Base-by-base conservation (phyloP, 2,329 filamentous ascomycete genomes). In the Pseudogymnoascus sp. region DNA sequence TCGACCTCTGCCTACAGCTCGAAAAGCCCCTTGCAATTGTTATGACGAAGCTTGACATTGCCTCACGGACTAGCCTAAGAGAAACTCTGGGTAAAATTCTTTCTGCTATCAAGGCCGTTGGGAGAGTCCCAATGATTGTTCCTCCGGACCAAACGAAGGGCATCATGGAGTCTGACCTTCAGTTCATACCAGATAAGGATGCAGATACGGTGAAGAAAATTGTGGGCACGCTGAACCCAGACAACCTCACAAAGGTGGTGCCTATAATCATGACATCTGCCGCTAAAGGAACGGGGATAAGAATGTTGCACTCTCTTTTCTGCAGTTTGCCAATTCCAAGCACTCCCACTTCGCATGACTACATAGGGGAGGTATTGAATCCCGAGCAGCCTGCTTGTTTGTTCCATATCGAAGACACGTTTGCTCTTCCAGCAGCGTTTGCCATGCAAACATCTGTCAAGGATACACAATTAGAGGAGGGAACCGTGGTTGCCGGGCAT, bases 331-430 rank as follows among this genome's bases (percentile, higher is more conserved):
- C 93, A 0, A 80, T 93, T 21, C 87, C 88, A 6, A 76, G 80
- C 1, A 70, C 74, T 0, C 81, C 82, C 6, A 83, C 81, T 1
- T 72, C 81, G 0, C 77, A 78, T 60, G 83, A 86, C 67, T 83
- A 80, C 65, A 75, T 81, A n/a, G 81, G 82, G 1, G 77, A 77
- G 44, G 78, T 78, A 1, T 71, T 85, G 62, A 85, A 86, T 64
- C 84, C 84, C 0, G 80, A 86, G 64, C 81, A 84, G 63, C 83
- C 86, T 1, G 78, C 79, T 4, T 83, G 83, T 35, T 77, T 97
- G 1, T 97, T 97, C 71, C 90, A 97, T 71, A 84, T 97, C 24
- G 93, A 97, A 72, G 93, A 97, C 69, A 86, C 92, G 1, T 97
- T 96, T 74, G 89, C 84, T 64, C 82, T 93, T 13, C 84, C 88